Conservation (phyloP, 768 basidiomycete species). For the Leccinum arenicola region DNA sequence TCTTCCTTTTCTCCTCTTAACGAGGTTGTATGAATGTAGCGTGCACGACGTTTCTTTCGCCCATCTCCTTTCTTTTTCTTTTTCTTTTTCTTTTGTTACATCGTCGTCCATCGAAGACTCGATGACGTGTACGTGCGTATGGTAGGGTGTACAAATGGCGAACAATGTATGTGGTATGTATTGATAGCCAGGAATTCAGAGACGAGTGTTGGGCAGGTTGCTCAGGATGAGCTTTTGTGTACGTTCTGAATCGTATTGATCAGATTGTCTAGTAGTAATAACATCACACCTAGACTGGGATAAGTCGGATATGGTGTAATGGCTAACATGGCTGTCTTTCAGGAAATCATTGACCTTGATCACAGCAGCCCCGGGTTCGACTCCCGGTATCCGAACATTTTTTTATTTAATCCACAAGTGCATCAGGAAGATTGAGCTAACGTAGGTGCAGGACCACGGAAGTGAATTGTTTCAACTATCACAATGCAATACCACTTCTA, state of each 20-base stretch:
- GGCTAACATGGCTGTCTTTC: slow-evolving; percentile 37
- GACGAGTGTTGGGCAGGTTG: neutral
- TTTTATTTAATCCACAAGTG: slow-evolving; percentile 3
- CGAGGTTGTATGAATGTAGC: slow-evolving; percentile 3
- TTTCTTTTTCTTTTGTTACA: neutral
- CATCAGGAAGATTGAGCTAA: too few relatives aligned
- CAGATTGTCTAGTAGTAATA: neutral
- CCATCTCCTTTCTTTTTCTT: neutral
- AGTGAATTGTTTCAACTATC: too few relatives aligned
- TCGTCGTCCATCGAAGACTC: neutral
- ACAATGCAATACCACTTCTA: too few relatives aligned
- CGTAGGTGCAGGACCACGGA: too few relatives aligned
- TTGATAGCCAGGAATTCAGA: neutral
- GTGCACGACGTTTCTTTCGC: neutral
- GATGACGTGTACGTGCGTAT: neutral
- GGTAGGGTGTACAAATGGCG: slow-evolving; percentile 6
- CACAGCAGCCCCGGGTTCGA: slow-evolving; percentile 37
- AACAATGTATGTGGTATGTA: slow-evolving; percentile 12
- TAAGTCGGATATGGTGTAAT: slow-evolving; percentile 35
- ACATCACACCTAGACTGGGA: neutral
- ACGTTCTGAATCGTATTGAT: too few relatives aligned
- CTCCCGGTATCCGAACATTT: slow-evolving; percentile 35
- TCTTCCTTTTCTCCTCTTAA: neutral
- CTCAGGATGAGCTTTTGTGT: too few relatives aligned
- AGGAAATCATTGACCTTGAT: slow-evolving; percentile 13